Evolutionary conservation across 2,329 filamentous ascomycete genomes (phyloP).

Genomic region (Aspergillus ruber): DNA sequence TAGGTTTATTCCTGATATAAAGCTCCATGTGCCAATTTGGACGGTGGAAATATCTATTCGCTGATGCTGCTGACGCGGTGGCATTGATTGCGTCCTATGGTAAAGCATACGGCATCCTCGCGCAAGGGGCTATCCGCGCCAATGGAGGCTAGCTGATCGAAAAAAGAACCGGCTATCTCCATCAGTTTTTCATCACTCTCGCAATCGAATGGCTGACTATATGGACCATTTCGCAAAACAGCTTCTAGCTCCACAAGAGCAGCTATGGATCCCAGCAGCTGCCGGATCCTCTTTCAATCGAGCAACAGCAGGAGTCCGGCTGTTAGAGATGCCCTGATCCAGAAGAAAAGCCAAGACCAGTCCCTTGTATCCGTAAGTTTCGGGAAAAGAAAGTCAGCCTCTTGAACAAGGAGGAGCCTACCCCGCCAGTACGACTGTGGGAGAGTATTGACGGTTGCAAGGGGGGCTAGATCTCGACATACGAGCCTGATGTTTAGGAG

Average conservation of each 20-base stretch:
- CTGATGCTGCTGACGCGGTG: background rate
- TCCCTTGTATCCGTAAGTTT: background rate
- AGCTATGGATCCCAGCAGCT: constrained; percentile 9
- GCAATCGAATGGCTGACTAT: background rate
- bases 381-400: constrained; percentile 10
- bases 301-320: background rate
- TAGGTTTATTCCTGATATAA: constrained; percentile 5
- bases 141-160: background rate
- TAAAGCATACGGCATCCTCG: constrained; percentile 4
- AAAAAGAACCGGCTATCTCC: background rate
- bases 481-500: no score
- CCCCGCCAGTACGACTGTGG: constrained; percentile 11
- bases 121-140: background rate
- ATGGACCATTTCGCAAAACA: background rate
- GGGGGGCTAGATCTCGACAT: no score
- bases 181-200: background rate
- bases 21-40: constrained; percentile 2
- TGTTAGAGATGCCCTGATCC: background rate
- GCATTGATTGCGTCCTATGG: background rate
- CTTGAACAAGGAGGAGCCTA: constrained; percentile 7
- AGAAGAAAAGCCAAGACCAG: constrained; percentile 8
- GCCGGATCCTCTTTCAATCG: constrained; percentile 7
- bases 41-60: constrained; percentile 5
- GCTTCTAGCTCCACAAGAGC: constrained; percentile 5
- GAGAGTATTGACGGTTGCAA: background rate